phyloP scores from a whole-genome alignment of 2,329 filamentous ascomycete species.

The Colletotrichum sp. region DNA sequence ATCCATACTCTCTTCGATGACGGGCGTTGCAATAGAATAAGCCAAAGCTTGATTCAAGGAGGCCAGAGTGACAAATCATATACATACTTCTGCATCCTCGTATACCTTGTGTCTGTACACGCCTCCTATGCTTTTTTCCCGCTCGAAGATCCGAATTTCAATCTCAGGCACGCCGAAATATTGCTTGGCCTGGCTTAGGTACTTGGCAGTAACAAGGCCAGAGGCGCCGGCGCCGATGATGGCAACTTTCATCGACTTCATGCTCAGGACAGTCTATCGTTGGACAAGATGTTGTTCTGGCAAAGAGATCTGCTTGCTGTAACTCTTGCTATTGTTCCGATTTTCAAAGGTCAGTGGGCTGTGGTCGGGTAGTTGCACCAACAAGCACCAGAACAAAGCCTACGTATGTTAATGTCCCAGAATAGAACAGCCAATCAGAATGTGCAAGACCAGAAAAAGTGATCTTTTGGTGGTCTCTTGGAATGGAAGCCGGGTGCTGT shows the following conservation, averaged over 20 bases:
- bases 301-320: background rate
- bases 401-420: background rate
- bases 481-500: background rate
- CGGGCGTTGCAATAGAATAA: background rate
- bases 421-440: background rate
- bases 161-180: constrained; percentile 42
- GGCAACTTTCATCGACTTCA: constrained; percentile 39
- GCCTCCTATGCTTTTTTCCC: constrained; percentile 47
- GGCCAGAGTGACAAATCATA: background rate
- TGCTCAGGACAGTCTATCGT: background rate
- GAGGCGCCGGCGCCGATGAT: constrained; percentile 49
- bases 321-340: background rate
- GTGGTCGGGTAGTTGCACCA: background rate
- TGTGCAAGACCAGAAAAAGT: background rate
- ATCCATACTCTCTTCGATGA: background rate
- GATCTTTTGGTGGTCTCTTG: background rate
- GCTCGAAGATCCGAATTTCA: constrained; percentile 50
- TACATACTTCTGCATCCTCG: constrained; percentile 48
- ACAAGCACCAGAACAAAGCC: background rate
- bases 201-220: constrained; percentile 46
- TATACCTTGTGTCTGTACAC: constrained; percentile 53
- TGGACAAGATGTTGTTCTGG: background rate
- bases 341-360: background rate
- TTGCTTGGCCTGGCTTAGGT: constrained; percentile 40
- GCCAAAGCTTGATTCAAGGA: background rate